A percentile compares a stretch with the other conserved stretches of the same genome.
These are phyloP conservation scores for Vigna mungo DNA, from an alignment of 306 rosid species.

Conservation along the genomic window DNA sequence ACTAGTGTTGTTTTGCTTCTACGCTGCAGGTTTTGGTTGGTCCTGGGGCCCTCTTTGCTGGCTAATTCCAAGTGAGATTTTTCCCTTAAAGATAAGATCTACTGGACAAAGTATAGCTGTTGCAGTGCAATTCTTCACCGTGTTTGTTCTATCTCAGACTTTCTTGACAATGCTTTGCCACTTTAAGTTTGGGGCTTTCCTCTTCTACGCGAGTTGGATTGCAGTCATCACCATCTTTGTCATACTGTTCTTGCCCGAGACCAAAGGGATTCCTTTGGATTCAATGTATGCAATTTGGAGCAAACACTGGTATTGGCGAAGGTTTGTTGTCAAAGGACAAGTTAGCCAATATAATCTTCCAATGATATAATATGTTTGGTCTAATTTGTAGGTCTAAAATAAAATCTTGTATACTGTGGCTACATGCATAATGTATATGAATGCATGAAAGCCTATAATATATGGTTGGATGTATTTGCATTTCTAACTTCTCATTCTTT, in stretches of 20 bases:
- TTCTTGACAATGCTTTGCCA: constrained; percentile 74
- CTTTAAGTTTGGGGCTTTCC: constrained; percentile 68
- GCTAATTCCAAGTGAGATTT: constrained; percentile 80
- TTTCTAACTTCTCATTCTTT: too few species aligned
- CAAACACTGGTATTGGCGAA: constrained; percentile 73
- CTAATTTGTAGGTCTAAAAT: background rate
- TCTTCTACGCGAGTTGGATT: constrained; percentile 71
- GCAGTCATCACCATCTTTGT: constrained; percentile 60
- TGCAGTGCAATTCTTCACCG: constrained; percentile 56
- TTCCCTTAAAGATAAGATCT: constrained; percentile 62
- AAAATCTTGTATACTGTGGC: background rate
- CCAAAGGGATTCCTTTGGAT: constrained; percentile 71
- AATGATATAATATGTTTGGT: background rate
- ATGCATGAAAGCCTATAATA: background rate
- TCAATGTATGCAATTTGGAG: constrained; percentile 57
- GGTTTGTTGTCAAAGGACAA: constrained; percentile 43
- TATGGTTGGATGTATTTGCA: too few species aligned
- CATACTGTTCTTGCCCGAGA: constrained; percentile 67
- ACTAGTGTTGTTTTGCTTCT: constrained; percentile 58
- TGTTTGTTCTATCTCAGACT: constrained; percentile 66
- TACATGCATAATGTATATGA: background rate
- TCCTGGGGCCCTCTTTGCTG: constrained; percentile 80
- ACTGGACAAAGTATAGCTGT: constrained; percentile 67
- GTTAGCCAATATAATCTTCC: constrained; percentile 7
- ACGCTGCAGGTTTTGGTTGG: constrained; percentile 75